phyloP scores from a whole-genome alignment of 441 rosid genomes.

The Erodium trifolium region DNA sequence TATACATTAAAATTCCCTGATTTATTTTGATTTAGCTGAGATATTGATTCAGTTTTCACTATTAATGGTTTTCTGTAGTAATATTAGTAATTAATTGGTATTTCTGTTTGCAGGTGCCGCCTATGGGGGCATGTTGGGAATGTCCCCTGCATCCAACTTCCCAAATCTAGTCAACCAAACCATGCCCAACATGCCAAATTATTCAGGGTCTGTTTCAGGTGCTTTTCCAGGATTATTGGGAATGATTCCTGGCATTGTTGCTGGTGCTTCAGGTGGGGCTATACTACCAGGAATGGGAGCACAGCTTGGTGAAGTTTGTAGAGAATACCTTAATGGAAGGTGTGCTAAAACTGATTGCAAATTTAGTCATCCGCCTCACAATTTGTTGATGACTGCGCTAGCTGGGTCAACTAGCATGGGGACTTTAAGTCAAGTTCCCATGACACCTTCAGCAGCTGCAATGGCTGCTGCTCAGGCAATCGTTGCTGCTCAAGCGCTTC shows the following conservation, averaged over 20 bases:
- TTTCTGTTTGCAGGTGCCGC: slow-evolving; percentile 53
- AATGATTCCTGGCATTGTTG: slow-evolving; percentile 84
- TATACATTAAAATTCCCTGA: too few species aligned
- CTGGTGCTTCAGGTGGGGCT: slow-evolving; percentile 93
- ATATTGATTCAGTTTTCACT: background rate
- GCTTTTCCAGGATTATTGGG: slow-evolving; percentile 86
- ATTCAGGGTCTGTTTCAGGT: slow-evolving; percentile 87
- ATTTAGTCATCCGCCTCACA: slow-evolving; percentile 88
- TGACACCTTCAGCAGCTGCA: slow-evolving; percentile 99
- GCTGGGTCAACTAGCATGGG: slow-evolving; percentile 89
- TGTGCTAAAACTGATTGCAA: slow-evolving; percentile 81
- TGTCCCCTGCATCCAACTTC: slow-evolving; percentile 64
- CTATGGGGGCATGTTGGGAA: slow-evolving; percentile 62
- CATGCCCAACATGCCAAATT: slow-evolving; percentile 99
- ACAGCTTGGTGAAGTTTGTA: slow-evolving; percentile 89
- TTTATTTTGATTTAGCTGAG: background rate
- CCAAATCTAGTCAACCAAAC: slow-evolving; percentile 83
- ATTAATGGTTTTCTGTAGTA: background rate
- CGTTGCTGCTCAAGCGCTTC: slow-evolving; percentile 98
- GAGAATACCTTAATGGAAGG: slow-evolving; percentile 85
- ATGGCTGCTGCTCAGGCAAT: slow-evolving; percentile 99
- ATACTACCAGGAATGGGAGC: slow-evolving; percentile 95
- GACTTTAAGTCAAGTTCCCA: slow-evolving; percentile 81
- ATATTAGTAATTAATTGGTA: background rate
- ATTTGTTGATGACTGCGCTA: slow-evolving; percentile 82